Evolutionary conservation across 768 basidiomycete species (phyloP).

Genomic region (Lactarius sanguifluus): DNA sequence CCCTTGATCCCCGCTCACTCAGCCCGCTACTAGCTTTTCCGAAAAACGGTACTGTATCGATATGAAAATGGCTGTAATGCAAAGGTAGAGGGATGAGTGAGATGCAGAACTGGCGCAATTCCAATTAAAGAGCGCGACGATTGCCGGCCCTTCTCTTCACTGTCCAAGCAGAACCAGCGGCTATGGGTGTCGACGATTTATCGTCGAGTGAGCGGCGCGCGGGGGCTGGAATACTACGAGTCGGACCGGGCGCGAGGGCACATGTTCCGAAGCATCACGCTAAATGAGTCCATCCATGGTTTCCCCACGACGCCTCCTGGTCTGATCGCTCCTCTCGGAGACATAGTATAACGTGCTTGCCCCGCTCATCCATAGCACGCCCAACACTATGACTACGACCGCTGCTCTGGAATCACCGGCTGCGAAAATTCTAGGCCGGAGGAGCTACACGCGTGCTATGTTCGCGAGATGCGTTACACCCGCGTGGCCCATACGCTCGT

Average conservation of each 20-base stretch:
- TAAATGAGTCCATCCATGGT: slow-evolving; percentile 32
- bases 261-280: slow-evolving; percentile 61
- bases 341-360: slow-evolving; percentile 15
- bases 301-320: not conserved
- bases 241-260: slow-evolving; percentile 70
- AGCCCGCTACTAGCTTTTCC: no score
- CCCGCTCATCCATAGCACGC: not conserved
- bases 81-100: no score
- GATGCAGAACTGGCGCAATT: no score
- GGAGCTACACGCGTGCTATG: slow-evolving; percentile 51
- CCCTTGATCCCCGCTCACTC: no score
- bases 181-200: slow-evolving; percentile 50
- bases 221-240: slow-evolving; percentile 67
- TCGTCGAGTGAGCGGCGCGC: slow-evolving; percentile 37
- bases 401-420: no score
- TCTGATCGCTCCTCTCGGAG: not conserved
- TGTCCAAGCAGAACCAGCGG: slow-evolving; percentile 49
- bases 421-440: not conserved
- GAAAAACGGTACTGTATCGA: no score
- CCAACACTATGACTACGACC: no score
- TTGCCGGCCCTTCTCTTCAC: slow-evolving; percentile 55
- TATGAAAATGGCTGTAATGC: no score
- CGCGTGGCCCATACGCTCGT: slow-evolving; percentile 66
- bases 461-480: slow-evolving; percentile 68
- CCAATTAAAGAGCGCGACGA: slow-evolving; percentile 29